Evolutionary conservation across 2,329 filamentous ascomycete species (phyloP), one percentile per base, ranked within the genome.

Genomic region (Microdochium paspali): DNA sequence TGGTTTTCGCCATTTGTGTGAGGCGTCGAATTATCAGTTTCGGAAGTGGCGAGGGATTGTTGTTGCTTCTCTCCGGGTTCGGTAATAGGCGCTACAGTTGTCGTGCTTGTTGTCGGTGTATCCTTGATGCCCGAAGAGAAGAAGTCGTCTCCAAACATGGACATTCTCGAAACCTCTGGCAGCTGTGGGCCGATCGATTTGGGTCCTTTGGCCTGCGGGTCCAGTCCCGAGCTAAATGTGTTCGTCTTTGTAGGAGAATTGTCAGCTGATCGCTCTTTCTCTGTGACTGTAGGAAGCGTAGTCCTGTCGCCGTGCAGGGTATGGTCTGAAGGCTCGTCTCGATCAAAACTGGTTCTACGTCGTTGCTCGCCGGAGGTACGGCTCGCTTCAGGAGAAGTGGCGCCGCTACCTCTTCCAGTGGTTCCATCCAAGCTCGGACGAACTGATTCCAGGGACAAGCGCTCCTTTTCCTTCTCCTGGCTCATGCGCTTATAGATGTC

Each of bases 401-500:
- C 51, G 28, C 54, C 57, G 43, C 59, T 58, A 18, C 52, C 51
- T 23, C 58, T 54, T 24, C 58, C 59, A 7, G 62, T 55, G n/a
- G 68, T 56, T 21, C 74, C 72, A 53, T 83, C 80, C 49, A 79
- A 59, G 52, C 74, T 81, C 4, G 78, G 76, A 46, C 77, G 69
- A 20, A 72, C 66, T 10, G 76, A 77, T 2, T 84, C 82, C 48
- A 77, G 63, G 1, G 78, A 79, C 48, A 72, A 71, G 31, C 74
- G 67, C 53, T 78, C 73, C 53, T 68, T 74, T 51, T 77, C 71
- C 46, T 72, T 74, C 53, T 87, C 84, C 54, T 87, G 83, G 46
- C 79, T 79, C 61, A 84, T 73, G 5, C 84, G 79, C 58, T 78
- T 84, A 61, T 91, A 90, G 39, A 90, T 84, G 54, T 94, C 87